A percentile compares a stretch with the other conserved stretches of the same genome.
These are phyloP conservation scores for Trichoderma harzianum DNA, from an alignment of 2,329 filamentous ascomycete genomes.

Conservation along the genomic window DNA sequence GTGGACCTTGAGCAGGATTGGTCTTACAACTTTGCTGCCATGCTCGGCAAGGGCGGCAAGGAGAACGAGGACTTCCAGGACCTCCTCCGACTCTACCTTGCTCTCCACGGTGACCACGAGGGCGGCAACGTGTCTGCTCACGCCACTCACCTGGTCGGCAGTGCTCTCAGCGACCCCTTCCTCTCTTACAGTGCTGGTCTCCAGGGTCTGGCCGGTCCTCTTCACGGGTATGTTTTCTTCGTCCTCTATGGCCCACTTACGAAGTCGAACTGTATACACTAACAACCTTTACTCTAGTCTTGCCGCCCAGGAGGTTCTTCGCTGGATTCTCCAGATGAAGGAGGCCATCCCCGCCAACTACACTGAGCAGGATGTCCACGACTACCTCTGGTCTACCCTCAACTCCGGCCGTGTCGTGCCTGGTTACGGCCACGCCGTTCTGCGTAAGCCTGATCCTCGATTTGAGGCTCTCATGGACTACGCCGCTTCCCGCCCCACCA, in stretches of 20 bases:
- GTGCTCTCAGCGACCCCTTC: constrained; percentile 90
- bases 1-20: constrained; percentile 87
- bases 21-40: constrained; percentile 97
- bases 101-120: constrained; percentile 96
- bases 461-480: constrained; percentile 98
- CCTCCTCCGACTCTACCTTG: constrained; percentile 86
- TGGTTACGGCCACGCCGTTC: constrained; percentile 91
- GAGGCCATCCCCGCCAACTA: constrained; percentile 75
- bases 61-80: constrained; percentile 95
- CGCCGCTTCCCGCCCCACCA: constrained; percentile 77
- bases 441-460: constrained; percentile 93
- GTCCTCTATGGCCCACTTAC: neutral
- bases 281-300: constrained; percentile 48
- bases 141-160: constrained; percentile 90
- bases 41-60: constrained; percentile 86
- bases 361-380: constrained; percentile 75
- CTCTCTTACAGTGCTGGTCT: constrained; percentile 94
- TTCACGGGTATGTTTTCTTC: constrained; percentile 46
- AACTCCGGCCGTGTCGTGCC: constrained; percentile 93
- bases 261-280: neutral
- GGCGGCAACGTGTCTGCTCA: constrained; percentile 97
- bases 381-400: constrained; percentile 89
- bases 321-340: constrained; percentile 97
- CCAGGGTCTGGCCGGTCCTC: constrained; percentile 88
- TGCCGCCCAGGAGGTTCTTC: constrained; percentile 92